Base-by-base conservation (phyloP, 148 eudicot species). In the Diospyros lotus region DNA sequence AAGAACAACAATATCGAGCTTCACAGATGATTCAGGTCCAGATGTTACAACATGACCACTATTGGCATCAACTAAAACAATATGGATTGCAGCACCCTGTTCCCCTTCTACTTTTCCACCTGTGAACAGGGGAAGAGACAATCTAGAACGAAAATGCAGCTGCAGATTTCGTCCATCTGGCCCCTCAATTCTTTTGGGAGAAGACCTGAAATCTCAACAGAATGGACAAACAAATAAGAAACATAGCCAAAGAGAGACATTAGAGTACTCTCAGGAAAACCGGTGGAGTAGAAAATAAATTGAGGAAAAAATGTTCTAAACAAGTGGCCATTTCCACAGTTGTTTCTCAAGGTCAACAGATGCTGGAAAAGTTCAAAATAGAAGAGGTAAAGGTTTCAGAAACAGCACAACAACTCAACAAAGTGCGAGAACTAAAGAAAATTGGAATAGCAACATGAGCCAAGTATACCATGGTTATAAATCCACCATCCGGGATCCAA, bases 61-160 rank as follows among this genome's bases (percentile, higher is more conserved):
- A 78, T 86, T 87, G 45, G 86, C 89, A 79, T 94, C 97, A 73
- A 87, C 43, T 42, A 94, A 66, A 6, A 94, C 97, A 63, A 90
- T 78, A 79, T 94, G 98, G 67, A 94, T 92, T 38, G 97, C 69
- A 67, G 97, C 97, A 79, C 98, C 97, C 79, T 92, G 98, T 80
- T 94, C 98, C 73, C 98, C 98, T 84, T 94, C 98, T 50, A 94
- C 96, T 83, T 92, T 94, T 40, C 93, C 98, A 17, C 98, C 98
- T 1, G 98, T 94, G 76, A 92, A 94, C 55, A 94, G 85, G 66
- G 98, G 98, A 28, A 94, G 89, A 62, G 98, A 86, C 60, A 94
- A 77, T 75, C 92, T 89, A 66, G 96, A 86, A 81, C 66, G 87
- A 58, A 94, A 94, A 58, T 85, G 92, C 64, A 94, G 89, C 84